Conservation (phyloP, 768 basidiomycete species). For the Coprinopsis sp. region DNA sequence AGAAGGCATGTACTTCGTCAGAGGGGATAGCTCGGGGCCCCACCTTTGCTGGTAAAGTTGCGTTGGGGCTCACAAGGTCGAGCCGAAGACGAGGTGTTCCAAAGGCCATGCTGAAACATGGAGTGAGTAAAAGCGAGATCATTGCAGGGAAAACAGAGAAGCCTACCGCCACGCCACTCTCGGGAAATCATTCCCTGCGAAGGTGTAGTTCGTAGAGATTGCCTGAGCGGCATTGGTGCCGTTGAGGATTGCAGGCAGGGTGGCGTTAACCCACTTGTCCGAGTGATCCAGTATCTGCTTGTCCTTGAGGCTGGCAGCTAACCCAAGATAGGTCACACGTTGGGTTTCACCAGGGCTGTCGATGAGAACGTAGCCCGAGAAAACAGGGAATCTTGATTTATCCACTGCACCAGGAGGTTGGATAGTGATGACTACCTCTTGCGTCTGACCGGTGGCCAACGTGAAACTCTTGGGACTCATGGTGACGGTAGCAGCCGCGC, state of each 20-base stretch:
- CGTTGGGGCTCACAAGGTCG: conserved; percentile 43
- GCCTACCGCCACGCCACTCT: conserved; percentile 32
- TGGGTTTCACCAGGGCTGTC: conserved; percentile 30
- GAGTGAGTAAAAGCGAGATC: not conserved
- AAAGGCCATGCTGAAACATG: conserved; percentile 27
- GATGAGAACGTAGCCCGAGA: conserved; percentile 50
- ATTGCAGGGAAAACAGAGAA: not conserved
- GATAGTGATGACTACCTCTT: conserved; percentile 38
- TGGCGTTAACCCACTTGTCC: conserved; percentile 36
- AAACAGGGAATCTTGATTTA: conserved; percentile 46
- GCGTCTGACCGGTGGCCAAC: conserved; percentile 35
- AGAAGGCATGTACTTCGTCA: conserved; percentile 26
- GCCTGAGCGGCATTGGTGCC: conserved; percentile 33
- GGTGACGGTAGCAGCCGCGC: conserved; percentile 37
- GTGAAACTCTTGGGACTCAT: conserved; percentile 40
- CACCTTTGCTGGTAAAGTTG: conserved; percentile 37
- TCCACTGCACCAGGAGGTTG: conserved; percentile 38
- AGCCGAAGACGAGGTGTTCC: conserved; percentile 43
- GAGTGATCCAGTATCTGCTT: conserved; percentile 48
- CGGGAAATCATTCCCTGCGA: conserved; percentile 36
- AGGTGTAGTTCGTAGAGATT: conserved; percentile 40
- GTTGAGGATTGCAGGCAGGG: conserved; percentile 38
- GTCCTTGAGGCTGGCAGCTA: conserved; percentile 35
- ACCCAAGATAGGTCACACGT: conserved; percentile 42
- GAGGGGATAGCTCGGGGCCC: conserved; percentile 20